Base-by-base conservation (phyloP, 2,329 filamentous ascomycete species). In the Rhynchosporium graminicola region DNA sequence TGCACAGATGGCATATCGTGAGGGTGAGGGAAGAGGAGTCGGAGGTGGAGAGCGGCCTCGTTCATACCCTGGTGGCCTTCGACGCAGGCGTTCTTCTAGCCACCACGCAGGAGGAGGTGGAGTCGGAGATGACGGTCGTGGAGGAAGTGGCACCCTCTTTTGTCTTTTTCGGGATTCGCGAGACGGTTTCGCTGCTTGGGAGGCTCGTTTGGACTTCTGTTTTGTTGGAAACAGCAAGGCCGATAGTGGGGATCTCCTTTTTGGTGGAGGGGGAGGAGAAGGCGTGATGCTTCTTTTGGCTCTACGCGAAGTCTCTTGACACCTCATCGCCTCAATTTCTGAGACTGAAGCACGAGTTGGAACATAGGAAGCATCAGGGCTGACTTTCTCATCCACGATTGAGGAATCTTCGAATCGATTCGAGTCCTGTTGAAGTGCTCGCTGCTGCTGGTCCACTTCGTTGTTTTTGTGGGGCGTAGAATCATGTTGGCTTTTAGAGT, bases 41-140 rank as follows among this genome's bases (percentile, higher is more conserved):
- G 43, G 43, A 15, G 36, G 36, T 28, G 51, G n/a, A 26, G 51
- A 54, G 3, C 51, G 51, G 13, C 51, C 51, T 15, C 51, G n/a
- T 38, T 54, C 51, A 28, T 5, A 54, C 4, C 51, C 51, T 4
- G 36, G 36, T 15, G 51, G 36, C 13, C 51, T n/a, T 42, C 51
- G 36, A 29, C 51, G 36, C 51, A 7, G 20, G 8, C 51, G 51
- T 15, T 54, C 51, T 29, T 54, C 36, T 36, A 54, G n/a, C 51
- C 51, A 54, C 51, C 51, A 54, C 5, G n/a, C 36, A 6, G 51
- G 51, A 4, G 51, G 51, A 40, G 33, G 36, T 7, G 51, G 51
- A 29, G 51, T 42, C 9, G 51, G 51, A 42, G 51, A 54, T 3
- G 28, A n/a, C 7, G 51, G 36, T 9, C 51, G 51, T 26, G 51